Conservation (phyloP, 345 rosid genomes). For the Linum trigynum region DNA sequence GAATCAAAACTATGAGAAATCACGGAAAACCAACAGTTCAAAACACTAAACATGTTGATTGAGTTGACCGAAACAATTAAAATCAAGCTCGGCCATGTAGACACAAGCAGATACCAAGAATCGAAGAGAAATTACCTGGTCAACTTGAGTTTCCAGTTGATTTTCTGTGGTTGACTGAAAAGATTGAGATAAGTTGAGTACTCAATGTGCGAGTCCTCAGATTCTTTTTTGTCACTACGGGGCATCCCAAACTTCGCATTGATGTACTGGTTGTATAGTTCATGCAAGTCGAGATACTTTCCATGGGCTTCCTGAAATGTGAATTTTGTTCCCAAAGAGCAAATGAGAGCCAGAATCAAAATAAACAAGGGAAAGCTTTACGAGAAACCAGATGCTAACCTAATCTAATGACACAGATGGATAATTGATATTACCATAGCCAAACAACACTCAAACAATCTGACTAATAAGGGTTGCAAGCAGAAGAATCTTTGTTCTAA, state of each 20-base stretch:
- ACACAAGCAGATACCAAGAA: neutral
- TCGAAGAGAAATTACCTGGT: slow-evolving; percentile 36
- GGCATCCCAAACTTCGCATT: slow-evolving; percentile 81
- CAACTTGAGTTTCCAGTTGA: slow-evolving; percentile 52
- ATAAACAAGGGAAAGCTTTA: neutral
- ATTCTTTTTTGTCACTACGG: neutral
- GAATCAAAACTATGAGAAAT: slow-evolving; percentile 4
- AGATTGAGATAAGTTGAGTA: slow-evolving; percentile 76
- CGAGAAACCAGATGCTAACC: neutral
- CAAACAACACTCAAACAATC: neutral
- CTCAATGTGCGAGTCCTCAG: slow-evolving; percentile 29
- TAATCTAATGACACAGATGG: neutral
- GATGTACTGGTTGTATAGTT: slow-evolving; percentile 66
- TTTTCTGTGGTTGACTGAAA: slow-evolving; percentile 51
- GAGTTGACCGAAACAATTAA: neutral
- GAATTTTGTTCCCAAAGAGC: slow-evolving; percentile 2
- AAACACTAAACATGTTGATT: neutral
- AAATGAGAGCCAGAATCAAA: neutral
- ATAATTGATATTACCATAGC: neutral
- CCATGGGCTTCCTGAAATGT: slow-evolving; percentile 71
- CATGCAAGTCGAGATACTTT: slow-evolving; percentile 82
- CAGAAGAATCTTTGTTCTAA: neutral
- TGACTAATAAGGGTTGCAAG: neutral
- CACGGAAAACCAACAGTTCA: neutral
- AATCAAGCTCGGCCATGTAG: neutral